Base-by-base conservation (phyloP, 345 rosid genomes). In the Cardiospermum halicacabum region DNA sequence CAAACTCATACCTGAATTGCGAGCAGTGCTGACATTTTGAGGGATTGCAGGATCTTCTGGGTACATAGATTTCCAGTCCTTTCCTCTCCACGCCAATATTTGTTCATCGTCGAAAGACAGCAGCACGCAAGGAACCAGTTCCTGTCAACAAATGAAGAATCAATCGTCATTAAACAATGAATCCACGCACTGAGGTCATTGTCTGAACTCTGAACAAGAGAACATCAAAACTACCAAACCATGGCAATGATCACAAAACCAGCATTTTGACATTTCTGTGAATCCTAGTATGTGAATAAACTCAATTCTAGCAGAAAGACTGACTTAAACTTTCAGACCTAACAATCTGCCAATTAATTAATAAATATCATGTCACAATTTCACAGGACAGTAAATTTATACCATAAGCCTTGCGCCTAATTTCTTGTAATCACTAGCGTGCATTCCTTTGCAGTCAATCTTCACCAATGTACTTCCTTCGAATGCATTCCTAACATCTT, bases 391-490 rank as follows among this genome's bases (percentile, higher is more conserved):
- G 40, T 64, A 13, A 53, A 62, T 32, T 51, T 37, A 40, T 24
- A 65, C 96, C 96, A 83, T 93, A 64, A 93, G 97, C 77, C 88
- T 93, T 64, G 98, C 96, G 66, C 97, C 97, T 65, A 93, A 69
- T 70, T 90, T 93, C 83, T 90, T 93, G 80, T 90, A 88, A 65
- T 93, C 97, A 64, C 86, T 84, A 40, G 92, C 84, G 58, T 90
- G 81, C 89, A 93, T 65, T 34, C 91, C 98, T 64, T 62, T 65
- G 83, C 97, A 90, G 57, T 93, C 81, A 10, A 93, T 67, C 88
- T 84, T 93, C 78, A 79, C 98, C 76, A 93, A 77, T 2, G 76
- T 72, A 79, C 96, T 79, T 77, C 83, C 88, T 82, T 93, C 98
- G 50, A 93, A 90, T 64, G 94, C 97, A 77, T 80, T 76, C 72